phyloP scores from a whole-genome alignment of 768 basidiomycete species.

The Hygrocybe coccinea region DNA sequence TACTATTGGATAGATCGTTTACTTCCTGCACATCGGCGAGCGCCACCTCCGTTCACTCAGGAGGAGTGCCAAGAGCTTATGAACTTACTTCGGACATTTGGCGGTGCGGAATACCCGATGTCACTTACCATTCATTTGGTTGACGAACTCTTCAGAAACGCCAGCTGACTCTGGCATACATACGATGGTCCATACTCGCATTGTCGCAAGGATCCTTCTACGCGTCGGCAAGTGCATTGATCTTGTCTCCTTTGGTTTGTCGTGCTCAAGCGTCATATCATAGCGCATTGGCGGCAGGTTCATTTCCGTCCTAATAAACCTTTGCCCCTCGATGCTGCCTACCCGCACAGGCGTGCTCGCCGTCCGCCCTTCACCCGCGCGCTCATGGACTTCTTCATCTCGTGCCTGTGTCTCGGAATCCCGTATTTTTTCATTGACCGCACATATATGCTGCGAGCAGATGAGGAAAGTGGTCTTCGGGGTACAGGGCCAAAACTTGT shows the following conservation, averaged over 20 bases:
- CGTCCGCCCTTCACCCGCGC: conserved; percentile 44
- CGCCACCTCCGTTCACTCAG: conserved; percentile 65
- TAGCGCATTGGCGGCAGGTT: conserved; percentile 66
- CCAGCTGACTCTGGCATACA: conserved; percentile 41
- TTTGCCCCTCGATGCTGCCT: too few relatives aligned
- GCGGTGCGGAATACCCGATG: conserved; percentile 9
- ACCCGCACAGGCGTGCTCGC: conserved; percentile 16
- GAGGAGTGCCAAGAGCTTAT: conserved; percentile 76
- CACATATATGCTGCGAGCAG: conserved; percentile 43
- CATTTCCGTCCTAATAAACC: conserved; percentile 51
- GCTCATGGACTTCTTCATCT: conserved; percentile 53
- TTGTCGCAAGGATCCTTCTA: conserved; percentile 63
- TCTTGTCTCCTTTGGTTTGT: background rate
- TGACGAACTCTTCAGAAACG: conserved; percentile 11
- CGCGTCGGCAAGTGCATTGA: conserved; percentile 50
- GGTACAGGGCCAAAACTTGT: conserved; percentile 50
- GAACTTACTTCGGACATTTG: conserved; percentile 47
- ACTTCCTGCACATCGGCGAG: conserved; percentile 52
- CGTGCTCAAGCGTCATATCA: background rate
- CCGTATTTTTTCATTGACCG: conserved; percentile 71
- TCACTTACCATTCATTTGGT: background rate
- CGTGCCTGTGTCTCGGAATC: conserved; percentile 33
- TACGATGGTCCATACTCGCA: conserved; percentile 51
- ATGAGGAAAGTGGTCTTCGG: conserved; percentile 56
- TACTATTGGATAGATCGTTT: conserved; percentile 54